These are phyloP conservation scores for Hanseniaspora taiwanica DNA, from an alignment of 805 yeast species.

Conservation along the genomic window DNA sequence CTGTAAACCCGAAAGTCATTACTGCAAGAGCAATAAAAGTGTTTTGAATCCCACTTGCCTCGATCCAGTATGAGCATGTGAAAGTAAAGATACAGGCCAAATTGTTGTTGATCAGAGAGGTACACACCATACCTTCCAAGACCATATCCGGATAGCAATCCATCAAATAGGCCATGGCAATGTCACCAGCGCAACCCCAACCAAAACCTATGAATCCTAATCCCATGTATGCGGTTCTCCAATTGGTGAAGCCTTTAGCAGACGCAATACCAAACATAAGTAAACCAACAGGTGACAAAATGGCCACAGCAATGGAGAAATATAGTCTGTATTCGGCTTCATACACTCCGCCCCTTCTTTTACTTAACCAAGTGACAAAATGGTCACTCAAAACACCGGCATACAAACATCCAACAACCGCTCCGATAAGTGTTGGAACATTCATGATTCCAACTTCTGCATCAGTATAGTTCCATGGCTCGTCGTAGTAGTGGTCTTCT, in stretches of 20 bases:
- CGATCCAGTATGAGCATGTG: constrained; percentile 48
- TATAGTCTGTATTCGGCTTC: constrained; percentile 57
- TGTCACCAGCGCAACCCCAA: constrained; percentile 61
- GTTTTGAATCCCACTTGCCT: constrained; percentile 40
- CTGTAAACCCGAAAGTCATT: constrained; percentile 45
- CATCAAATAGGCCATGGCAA: constrained; percentile 54
- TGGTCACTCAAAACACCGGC: constrained; percentile 50
- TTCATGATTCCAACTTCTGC: constrained; percentile 66
- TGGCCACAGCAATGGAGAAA: constrained; percentile 40
- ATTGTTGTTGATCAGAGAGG: constrained; percentile 47
- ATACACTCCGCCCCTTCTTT: constrained; percentile 42
- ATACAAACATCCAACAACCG: constrained; percentile 50
- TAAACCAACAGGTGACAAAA: constrained; percentile 49
- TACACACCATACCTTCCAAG: constrained; percentile 61
- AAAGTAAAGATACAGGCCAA: constrained; percentile 57
- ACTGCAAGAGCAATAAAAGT: constrained; percentile 50
- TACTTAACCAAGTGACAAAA: constrained; percentile 49
- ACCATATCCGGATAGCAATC: constrained; percentile 58
- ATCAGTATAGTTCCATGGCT: constrained; percentile 56
- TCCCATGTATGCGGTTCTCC: constrained; percentile 45
- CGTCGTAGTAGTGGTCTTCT: constrained; percentile 50
- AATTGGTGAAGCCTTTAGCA: constrained; percentile 33
- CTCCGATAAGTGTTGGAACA: constrained; percentile 55
- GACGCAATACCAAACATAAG: constrained; percentile 57
- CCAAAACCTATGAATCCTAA: constrained; percentile 56